Evolutionary conservation across 148 eudicot genomes (phyloP), one percentile per base, ranked within the genome.

Genomic region (Rhododendron vialii): DNA sequence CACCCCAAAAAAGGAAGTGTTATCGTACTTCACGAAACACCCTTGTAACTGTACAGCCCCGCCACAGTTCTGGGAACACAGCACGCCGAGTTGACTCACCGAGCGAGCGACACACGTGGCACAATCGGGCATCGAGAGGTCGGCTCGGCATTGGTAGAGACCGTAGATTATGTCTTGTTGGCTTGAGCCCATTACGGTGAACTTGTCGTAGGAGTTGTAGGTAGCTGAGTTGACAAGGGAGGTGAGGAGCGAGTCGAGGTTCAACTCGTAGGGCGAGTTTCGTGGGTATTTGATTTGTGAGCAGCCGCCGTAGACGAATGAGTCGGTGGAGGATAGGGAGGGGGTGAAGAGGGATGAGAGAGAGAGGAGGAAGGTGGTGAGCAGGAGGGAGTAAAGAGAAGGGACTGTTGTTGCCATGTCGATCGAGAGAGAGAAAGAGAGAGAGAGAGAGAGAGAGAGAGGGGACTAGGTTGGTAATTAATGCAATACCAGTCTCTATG

Each of bases 121-220:
- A 75, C 95, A 93, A 41, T 89, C 90, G 3, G 93, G 92, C 92
- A 91, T 89, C 38, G 92, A 81, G 63, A 93, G 92, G 89, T 93
- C 95, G 8, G 93, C 95, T 0, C 93, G 89, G 79, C 95, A 93
- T 63, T 93, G 95, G 87, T 88, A 93, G 85, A 93, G 89, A 79
- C 92, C 95, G 86, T 92, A 86, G 63, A 92, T 91, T 14, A 87
- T 85, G 88, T 89, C 92, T 11, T 80, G 82, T 14, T 83, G 85
- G 82, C 85, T 80, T 33, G 92, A 80, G 6, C 91, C 92, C 22
- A 78, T 86, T 67, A 91, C 71, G 33, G 94, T 85, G 88, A 79
- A 89, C 85, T 90, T 91, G 89, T 90, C 88, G 89, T 87, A 92
- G 85, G 94, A 78, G 14, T 89, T 88, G 93, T 88, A 91, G 51